Evolutionary conservation across 208 protist species (phyloP), one percentile per base, ranked within the genome.

Genomic region (Acanthamoeba divionensis): DNA sequence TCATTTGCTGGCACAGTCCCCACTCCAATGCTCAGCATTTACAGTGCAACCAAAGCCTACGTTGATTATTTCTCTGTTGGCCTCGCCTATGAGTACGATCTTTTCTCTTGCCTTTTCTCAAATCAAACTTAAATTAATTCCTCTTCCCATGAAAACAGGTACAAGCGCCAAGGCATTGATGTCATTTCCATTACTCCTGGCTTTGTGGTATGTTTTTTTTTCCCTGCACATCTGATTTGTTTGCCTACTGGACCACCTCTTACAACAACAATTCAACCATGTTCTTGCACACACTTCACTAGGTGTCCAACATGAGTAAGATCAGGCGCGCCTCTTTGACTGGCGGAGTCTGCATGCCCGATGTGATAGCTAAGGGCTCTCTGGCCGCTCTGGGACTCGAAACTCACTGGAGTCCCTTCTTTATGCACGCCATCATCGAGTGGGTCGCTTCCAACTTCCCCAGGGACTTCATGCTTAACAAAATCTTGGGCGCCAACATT

Each of bases 11-110:
- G 96, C n/a, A 71, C 93, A 18, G 91, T 93, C 8, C 95, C 96
- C 12, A 93, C 91, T 10, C 96, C 96, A n/a, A 38, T 97, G 44
- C 92, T 97, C 8, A 86, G 95, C 79, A 96, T 94, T 29, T 98
- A 98, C 91, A 93, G 95, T 3, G 96, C 93, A 12, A 96, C 94
- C 54, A 98, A 98, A 92, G 93, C 96, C 15, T 97, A 97, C 90
- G 95, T 94, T 91, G 15, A 95, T 10, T 93, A 94, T 33, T 97
- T 97, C 71, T 93, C 91, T 69, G 36, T 82, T 8, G 86, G 92
- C 24, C 92, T 98, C 29, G 45, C 91, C 75, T 94, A 94, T 63
- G 97, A 98, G 93, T 91, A 95, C 12, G 90, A 91, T 77, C 71
- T 75, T 36, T 2, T 75, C 9, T 47, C 77, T 24, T 26, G 26